Evolutionary conservation across 176 grass and related monocot species (phyloP).

Genomic region (Chrysopogon serrulatus): DNA sequence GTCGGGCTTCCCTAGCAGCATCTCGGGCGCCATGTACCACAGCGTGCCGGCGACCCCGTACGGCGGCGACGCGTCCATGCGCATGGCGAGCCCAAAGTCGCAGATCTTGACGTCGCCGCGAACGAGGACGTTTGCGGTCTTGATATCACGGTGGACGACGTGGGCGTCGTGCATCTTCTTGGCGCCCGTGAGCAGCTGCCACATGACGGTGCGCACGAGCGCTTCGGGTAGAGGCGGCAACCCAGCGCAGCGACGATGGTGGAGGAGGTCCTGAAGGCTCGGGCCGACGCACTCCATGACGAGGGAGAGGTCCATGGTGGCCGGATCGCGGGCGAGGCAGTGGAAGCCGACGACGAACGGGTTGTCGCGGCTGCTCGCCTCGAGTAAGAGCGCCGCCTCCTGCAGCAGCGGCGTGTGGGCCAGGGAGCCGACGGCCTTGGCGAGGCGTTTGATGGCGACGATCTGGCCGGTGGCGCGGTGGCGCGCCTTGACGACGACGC

Average conservation of each 20-base stretch:
- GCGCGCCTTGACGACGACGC: neutral
- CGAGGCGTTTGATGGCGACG: neutral
- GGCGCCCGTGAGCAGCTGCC: neutral
- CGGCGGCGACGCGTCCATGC: neutral
- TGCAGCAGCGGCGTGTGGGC: neutral
- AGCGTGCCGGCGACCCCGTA: neutral
- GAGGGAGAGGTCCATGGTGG: neutral
- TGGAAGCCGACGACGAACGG: neutral
- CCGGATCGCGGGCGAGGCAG: neutral
- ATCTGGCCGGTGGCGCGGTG: neutral
- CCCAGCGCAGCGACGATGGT: neutral
- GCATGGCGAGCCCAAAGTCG: neutral
- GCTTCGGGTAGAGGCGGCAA: neutral
- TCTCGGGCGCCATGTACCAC: neutral
- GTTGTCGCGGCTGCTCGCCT: neutral
- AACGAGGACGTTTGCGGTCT: neutral
- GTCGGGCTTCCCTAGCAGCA: neutral
- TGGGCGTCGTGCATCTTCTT: neutral
- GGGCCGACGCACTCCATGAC: neutral
- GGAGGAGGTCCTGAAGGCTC: neutral
- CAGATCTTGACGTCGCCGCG: neutral
- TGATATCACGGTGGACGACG: neutral
- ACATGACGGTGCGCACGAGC: neutral
- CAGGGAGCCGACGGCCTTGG: too few relatives aligned
- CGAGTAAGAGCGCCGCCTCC: neutral